These are phyloP conservation scores for Durotheca rogersii DNA, from an alignment of 495 filamentous ascomycete species.

Conservation along the genomic window DNA sequence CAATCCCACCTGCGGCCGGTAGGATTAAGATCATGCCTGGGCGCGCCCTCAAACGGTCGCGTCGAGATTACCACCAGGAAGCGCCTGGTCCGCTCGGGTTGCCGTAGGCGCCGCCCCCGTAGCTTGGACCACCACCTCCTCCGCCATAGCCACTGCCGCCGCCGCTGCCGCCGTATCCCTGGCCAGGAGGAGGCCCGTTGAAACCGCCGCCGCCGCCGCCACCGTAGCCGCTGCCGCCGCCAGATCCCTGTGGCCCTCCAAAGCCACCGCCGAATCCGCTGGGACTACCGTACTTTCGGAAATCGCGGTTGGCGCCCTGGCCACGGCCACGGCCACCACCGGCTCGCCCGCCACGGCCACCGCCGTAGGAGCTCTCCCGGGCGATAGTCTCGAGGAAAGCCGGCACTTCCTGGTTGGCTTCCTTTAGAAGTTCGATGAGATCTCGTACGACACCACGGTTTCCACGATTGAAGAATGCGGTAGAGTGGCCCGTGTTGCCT, in stretches of 20 bases:
- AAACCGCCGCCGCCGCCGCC: slow-evolving; percentile 52
- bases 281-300: slow-evolving; percentile 74
- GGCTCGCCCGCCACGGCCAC: slow-evolving; percentile 69
- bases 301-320: slow-evolving; percentile 75
- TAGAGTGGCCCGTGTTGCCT: slow-evolving; percentile 97
- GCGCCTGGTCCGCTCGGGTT: slow-evolving; percentile 81
- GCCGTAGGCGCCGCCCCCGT: slow-evolving; percentile 66
- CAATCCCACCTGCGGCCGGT: slow-evolving; percentile 18
- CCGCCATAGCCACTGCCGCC: slow-evolving; percentile 53
- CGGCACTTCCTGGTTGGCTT: slow-evolving; percentile 96
- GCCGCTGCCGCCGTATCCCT: slow-evolving; percentile 73
- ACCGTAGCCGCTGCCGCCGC: slow-evolving; percentile 44
- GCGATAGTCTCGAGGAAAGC: slow-evolving; percentile 93
- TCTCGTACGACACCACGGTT: slow-evolving; percentile 97
- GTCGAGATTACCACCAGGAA: slow-evolving; percentile 85
- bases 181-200: slow-evolving; percentile 48
- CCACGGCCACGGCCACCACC: slow-evolving; percentile 67
- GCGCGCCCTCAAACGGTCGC: slow-evolving; percentile 11
- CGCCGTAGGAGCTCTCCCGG: slow-evolving; percentile 80
- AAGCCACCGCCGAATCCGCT: slow-evolving; percentile 48
- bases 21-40: slow-evolving; percentile 9
- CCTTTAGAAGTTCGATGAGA: slow-evolving; percentile 92
- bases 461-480: slow-evolving; percentile 99
- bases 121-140: slow-evolving; percentile 39
- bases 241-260: slow-evolving; percentile 44